Evolutionary conservation across 805 yeast genomes (phyloP).

Genomic region (Nakazawaea wickerhamii): DNA sequence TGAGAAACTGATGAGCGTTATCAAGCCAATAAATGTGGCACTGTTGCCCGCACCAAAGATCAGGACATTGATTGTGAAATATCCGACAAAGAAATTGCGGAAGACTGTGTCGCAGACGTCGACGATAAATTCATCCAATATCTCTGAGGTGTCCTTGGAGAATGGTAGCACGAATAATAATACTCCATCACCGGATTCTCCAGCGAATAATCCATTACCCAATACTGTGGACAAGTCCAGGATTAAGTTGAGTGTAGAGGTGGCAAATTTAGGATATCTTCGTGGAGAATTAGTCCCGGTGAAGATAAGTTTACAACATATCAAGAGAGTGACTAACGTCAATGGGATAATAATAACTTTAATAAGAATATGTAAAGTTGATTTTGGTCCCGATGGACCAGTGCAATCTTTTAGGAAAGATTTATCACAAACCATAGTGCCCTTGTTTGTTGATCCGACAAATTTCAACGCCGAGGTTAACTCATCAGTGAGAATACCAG

Average conservation of each 20-base stretch:
- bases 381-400: slow-evolving; percentile 52
- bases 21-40: slow-evolving; percentile 73
- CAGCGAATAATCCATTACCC: neutral
- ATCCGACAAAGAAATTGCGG: slow-evolving; percentile 36
- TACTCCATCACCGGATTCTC: slow-evolving; percentile 8
- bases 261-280: slow-evolving; percentile 63
- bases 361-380: slow-evolving; percentile 72
- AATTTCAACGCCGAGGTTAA: slow-evolving; percentile 51
- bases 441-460: slow-evolving; percentile 70
- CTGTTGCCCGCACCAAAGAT: slow-evolving; percentile 61
- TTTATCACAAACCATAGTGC: slow-evolving; percentile 68
- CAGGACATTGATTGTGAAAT: slow-evolving; percentile 56
- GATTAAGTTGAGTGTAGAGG: slow-evolving; percentile 37
- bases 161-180: neutral
- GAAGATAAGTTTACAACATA: slow-evolving; percentile 59
- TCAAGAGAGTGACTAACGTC: slow-evolving; percentile 61
- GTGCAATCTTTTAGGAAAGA: slow-evolving; percentile 79
- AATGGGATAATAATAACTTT: slow-evolving; percentile 75
- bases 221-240: slow-evolving; percentile 12
- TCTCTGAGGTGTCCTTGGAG: slow-evolving; percentile 1
- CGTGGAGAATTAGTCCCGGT: slow-evolving; percentile 80
- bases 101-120: slow-evolving; percentile 37
- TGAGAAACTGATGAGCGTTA: slow-evolving; percentile 53
- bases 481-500: slow-evolving; percentile 67
- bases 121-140: slow-evolving; percentile 20